Evolutionary conservation across 495 filamentous ascomycete species (phyloP).

Genomic region (Hypoxylon fragiforme): DNA sequence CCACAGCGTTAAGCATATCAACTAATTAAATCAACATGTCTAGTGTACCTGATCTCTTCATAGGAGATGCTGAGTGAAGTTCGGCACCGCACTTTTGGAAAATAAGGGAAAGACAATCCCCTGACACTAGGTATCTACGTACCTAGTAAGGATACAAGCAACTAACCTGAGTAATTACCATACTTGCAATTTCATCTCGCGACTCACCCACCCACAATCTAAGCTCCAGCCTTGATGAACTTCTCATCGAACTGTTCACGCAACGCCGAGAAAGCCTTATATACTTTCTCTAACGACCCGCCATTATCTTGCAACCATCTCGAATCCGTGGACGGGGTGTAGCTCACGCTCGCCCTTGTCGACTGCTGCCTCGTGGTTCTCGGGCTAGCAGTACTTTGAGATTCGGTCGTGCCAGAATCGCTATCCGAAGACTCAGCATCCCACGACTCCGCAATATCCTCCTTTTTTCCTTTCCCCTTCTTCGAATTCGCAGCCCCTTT

Average conservation of each 20-base stretch:
- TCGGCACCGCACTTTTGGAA: too few relatives aligned
- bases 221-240: slow-evolving; percentile 63
- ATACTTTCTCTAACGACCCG: slow-evolving; percentile 58
- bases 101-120: too few relatives aligned
- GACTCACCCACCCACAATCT: neutral
- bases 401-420: slow-evolving; percentile 18
- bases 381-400: neutral
- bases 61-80: too few relatives aligned
- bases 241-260: slow-evolving; percentile 65
- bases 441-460: slow-evolving; percentile 36
- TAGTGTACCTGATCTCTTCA: too few relatives aligned
- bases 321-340: slow-evolving; percentile 5
- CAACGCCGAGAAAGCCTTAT: slow-evolving; percentile 58
- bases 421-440: slow-evolving; percentile 26
- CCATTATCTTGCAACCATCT: slow-evolving; percentile 31
- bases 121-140: too few relatives aligned
- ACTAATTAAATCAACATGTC: too few relatives aligned
- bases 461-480: slow-evolving; percentile 16
- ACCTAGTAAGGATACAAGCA: too few relatives aligned
- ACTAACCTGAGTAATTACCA: too few relatives aligned
- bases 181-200: too few relatives aligned
- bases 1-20: too few relatives aligned
- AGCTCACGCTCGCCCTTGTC: neutral
- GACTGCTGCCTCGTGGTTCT: neutral
- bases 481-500: neutral